Base-by-base conservation (phyloP, 768 basidiomycete genomes). In the Cytidiella melzeri region DNA sequence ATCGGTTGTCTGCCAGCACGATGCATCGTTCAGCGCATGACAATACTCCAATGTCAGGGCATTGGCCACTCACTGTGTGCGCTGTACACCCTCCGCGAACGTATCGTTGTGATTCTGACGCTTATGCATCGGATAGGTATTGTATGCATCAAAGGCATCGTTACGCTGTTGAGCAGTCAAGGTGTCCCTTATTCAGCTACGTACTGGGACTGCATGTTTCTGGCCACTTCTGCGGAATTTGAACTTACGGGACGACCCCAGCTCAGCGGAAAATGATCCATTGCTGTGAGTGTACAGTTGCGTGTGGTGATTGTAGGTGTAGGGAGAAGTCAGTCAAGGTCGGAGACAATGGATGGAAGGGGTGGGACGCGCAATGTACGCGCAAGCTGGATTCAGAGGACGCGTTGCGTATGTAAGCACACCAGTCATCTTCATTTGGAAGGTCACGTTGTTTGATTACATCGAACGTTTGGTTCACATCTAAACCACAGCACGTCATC, bases 91-190 rank as follows among this genome's bases (percentile, higher is more conserved):
- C 3, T 77, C 77, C 2, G 78, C 65, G 54, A 86, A 87, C 1
- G 72, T 61, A 66, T 88, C 82, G 53, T 74, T 62, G 60, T 38
- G 64, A 55, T 70, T 59, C 20, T 81, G 75, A 38, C 82, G 74
- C 51, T 77, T 76, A 61, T 81, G 76, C 52, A 91, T 70, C 24
- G 90, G 90, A 63, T 82, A 87, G 5, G 91, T 89, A 52, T 76
- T 79, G 65, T 87, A 85, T 44, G 76, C 72, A 71, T 94, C 91
- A 57, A 81, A 68, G 18, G 76, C 70, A 55, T 92, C 88, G 65
- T 86, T 81, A 60, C 85, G 73, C 89, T 91, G 15, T 18, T 18
- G 6, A 18, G 21, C 5, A 9, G 12, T 25, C 15, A 26, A n/a
- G 43, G 5, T 27, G 30, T 7, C 40, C 40, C 19, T 41, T n/a